A percentile compares a stretch with the other conserved stretches of the same genome.
Conservation (phyloP, 192 early-diverging fungal species). For the Podila epigama region DNA sequence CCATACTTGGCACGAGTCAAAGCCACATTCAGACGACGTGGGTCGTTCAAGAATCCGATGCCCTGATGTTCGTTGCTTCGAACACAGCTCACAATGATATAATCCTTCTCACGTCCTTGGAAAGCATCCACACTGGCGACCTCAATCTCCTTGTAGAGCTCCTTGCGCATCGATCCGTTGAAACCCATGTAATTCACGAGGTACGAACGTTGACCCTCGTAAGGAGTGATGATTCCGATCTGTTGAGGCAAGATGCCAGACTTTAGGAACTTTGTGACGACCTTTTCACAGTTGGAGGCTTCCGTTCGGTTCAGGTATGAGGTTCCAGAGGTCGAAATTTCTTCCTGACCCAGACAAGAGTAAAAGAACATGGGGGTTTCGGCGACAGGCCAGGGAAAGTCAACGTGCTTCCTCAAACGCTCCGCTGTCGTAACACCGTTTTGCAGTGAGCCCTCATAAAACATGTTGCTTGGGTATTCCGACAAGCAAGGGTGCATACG, state of each 20-base stretch:
- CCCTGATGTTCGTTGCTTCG: slow-evolving; percentile 98
- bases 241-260: slow-evolving; percentile 85
- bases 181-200: slow-evolving; percentile 96
- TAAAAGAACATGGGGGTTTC: slow-evolving; percentile 96
- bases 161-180: slow-evolving; percentile 87
- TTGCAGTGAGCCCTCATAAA: slow-evolving; percentile 98
- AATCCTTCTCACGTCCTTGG: slow-evolving; percentile 99
- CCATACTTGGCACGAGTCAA: slow-evolving; percentile 94
- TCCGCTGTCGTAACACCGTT: slow-evolving; percentile 96
- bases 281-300: slow-evolving; percentile 96
- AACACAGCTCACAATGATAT: slow-evolving; percentile 97
- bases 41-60: slow-evolving; percentile 92
- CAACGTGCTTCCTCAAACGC: slow-evolving; percentile 84
- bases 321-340: slow-evolving; percentile 96
- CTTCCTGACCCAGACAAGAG: slow-evolving; percentile 92
- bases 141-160: slow-evolving; percentile 98
- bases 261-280: slow-evolving; percentile 94
- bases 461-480: slow-evolving; percentile 99
- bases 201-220: slow-evolving; percentile 98
- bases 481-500: slow-evolving; percentile 99
- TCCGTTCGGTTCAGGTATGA: slow-evolving; percentile 98
- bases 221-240: slow-evolving; percentile 98
- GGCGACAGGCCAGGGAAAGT: slow-evolving; percentile 97
- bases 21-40: slow-evolving; percentile 90
- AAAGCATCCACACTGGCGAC: slow-evolving; percentile 99